Conservation (phyloP, 345 rosid genomes). For the Acer yangbiense region DNA sequence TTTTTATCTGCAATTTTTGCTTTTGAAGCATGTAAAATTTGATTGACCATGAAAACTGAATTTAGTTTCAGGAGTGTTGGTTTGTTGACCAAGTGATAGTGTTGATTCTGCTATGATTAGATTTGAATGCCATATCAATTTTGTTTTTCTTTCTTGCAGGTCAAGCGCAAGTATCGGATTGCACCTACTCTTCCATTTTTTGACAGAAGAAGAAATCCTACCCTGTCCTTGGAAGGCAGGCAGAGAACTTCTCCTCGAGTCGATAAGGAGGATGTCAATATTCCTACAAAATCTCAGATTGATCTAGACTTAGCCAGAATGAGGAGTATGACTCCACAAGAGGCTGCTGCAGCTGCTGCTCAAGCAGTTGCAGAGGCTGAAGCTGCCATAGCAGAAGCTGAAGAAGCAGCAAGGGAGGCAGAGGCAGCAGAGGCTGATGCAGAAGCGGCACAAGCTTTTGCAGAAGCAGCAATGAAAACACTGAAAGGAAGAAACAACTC, state of each 20-base stretch:
- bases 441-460: constrained; percentile 89
- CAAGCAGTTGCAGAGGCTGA: constrained; percentile 94
- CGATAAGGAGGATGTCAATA: constrained; percentile 52
- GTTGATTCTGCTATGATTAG: background rate
- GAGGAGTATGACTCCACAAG: constrained; percentile 78
- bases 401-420: constrained; percentile 95
- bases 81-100: background rate
- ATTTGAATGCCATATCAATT: constrained; percentile 1
- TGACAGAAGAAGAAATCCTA: constrained; percentile 53
- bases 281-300: constrained; percentile 67
- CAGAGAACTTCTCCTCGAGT: constrained; percentile 49
- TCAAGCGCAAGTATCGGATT: constrained; percentile 85
- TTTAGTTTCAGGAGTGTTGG: constrained; percentile 4
- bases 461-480: constrained; percentile 81
- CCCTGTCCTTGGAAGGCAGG: constrained; percentile 44
- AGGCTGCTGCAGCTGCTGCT: constrained; percentile 88
- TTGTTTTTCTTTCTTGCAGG: constrained; percentile 43
- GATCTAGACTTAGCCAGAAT: constrained; percentile 82
- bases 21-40: background rate
- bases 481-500: constrained; percentile 58
- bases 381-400: constrained; percentile 88
- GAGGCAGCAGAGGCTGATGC: constrained; percentile 96
- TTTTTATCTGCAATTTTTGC: background rate
- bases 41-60: background rate
- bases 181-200: constrained; percentile 52